phyloP scores from a whole-genome alignment of 768 basidiomycete genomes.

The Xanthoconium stramineum region DNA sequence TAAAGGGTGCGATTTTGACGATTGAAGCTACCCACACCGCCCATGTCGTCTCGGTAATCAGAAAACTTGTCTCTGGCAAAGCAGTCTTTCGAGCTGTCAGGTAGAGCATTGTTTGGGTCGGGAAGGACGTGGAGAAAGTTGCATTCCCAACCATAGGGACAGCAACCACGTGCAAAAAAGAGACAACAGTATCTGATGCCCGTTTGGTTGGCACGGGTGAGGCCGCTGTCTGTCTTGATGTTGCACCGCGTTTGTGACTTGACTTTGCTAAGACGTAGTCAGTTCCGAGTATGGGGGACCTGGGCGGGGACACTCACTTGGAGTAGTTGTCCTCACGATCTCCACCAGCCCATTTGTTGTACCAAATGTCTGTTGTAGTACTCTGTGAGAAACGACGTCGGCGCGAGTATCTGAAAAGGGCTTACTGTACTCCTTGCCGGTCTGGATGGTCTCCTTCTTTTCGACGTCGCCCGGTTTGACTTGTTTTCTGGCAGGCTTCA shows the following conservation, averaged over 20 bases:
- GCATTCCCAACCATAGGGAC: slow-evolving; percentile 98
- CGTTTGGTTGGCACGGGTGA: slow-evolving; percentile 92
- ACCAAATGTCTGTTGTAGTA: slow-evolving; percentile 79
- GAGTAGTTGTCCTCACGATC: slow-evolving; percentile 96
- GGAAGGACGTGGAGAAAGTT: slow-evolving; percentile 92
- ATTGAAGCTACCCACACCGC: slow-evolving; percentile 96
- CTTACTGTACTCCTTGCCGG: slow-evolving; percentile 95
- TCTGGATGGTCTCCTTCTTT: slow-evolving; percentile 84
- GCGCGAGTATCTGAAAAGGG: slow-evolving; percentile 14
- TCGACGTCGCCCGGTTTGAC: slow-evolving; percentile 89
- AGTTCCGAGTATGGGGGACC: not conserved
- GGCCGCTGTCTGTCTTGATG: slow-evolving; percentile 83
- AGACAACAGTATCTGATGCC: slow-evolving; percentile 92
- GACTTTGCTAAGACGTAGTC: slow-evolving; percentile 59
- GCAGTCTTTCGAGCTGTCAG: slow-evolving; percentile 94
- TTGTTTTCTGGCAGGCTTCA: slow-evolving; percentile 91
- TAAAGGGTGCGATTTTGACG: slow-evolving; percentile 93
- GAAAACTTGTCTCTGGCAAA: slow-evolving; percentile 97
- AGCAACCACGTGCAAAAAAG: slow-evolving; percentile 95
- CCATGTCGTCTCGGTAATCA: slow-evolving; percentile 99
- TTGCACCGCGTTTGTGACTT: slow-evolving; percentile 93
- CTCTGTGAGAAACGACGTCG: slow-evolving; percentile 3
- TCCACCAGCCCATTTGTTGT: slow-evolving; percentile 99
- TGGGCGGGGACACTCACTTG: slow-evolving; percentile 53
- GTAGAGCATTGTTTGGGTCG: slow-evolving; percentile 59